phyloP scores from a whole-genome alignment of 2,329 filamentous ascomycete species.

The Leptosphaerulina australis region DNA sequence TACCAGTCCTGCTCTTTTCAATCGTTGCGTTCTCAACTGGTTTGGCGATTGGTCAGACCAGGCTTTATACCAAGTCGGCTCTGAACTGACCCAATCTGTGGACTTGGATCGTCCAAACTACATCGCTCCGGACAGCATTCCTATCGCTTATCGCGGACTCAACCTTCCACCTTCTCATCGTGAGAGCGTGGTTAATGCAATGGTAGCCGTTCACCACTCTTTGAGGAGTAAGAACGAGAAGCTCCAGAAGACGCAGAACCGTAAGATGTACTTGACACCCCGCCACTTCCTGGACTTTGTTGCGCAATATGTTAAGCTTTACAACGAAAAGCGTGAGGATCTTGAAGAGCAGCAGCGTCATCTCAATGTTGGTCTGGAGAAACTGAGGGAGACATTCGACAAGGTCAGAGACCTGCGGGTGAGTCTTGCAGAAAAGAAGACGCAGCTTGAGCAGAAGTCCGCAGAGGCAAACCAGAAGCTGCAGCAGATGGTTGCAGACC shows the following conservation, averaged over 20 bases:
- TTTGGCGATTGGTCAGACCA: conserved; percentile 99
- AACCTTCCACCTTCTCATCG: conserved; percentile 85
- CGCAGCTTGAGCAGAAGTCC: conserved; percentile 90
- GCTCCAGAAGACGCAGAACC: conserved; percentile 88
- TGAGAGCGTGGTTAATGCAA: conserved; percentile 92
- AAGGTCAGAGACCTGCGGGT: conserved; percentile 92
- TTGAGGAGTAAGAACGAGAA: conserved; percentile 87
- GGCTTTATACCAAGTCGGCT: conserved; percentile 95
- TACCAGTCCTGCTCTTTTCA: conserved; percentile 97
- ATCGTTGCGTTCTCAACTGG: conserved; percentile 99
- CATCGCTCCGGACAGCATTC: conserved; percentile 85
- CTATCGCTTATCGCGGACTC: conserved; percentile 87
- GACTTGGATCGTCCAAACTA: conserved; percentile 91
- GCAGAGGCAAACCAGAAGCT: conserved; percentile 96
- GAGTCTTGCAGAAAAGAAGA: conserved; percentile 93
- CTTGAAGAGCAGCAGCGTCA: conserved; percentile 98
- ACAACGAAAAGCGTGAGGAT: conserved; percentile 98
- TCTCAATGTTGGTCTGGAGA: conserved; percentile 97
- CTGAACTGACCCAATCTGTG: conserved; percentile 93
- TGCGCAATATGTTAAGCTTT: conserved; percentile 94
- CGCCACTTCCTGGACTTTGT: conserved; percentile 98
- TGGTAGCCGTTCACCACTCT: conserved; percentile 99
- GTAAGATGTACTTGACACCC: conserved; percentile 90
- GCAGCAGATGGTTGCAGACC: conserved; percentile 95
- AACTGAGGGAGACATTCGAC: conserved; percentile 93